A percentile compares a stretch with the other conserved stretches of the same genome.
Conservation (phyloP, 2,329 filamentous ascomycete genomes). For the Aspergillus brasiliensis region DNA sequence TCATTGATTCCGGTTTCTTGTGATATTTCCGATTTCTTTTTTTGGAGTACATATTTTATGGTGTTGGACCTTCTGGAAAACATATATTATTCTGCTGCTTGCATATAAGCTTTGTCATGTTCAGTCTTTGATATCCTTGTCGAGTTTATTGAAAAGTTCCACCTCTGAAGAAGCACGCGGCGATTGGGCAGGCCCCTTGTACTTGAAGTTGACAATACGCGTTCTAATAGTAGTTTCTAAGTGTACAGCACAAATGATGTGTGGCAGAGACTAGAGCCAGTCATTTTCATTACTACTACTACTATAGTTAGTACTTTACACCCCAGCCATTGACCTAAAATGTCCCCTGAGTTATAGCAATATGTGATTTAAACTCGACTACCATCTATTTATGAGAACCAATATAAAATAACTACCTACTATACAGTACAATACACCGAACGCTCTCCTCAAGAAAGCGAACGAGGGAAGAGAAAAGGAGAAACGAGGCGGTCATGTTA, state of each 20-base stretch:
- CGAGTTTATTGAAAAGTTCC: neutral
- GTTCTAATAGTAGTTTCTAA: no score
- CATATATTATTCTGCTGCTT: neutral
- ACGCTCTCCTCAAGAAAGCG: conserved; percentile 11
- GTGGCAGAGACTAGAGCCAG: no score
- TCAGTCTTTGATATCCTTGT: neutral
- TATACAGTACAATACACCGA: conserved; percentile 28
- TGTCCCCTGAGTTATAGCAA: no score
- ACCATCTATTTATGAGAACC: neutral
- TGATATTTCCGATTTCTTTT: neutral
- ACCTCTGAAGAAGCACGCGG: neutral
- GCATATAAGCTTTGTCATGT: neutral
- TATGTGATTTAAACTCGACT: no score
- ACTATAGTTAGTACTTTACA: no score
- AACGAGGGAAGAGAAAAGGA: conserved; percentile 2
- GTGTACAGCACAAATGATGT: no score
- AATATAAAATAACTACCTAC: conserved; percentile 22
- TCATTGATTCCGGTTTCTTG: neutral
- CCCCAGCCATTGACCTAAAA: neutral
- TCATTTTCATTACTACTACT: no score
- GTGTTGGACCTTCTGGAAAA: conserved; percentile 4
- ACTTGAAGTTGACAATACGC: no score
- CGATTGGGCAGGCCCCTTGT: neutral
- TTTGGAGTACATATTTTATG: conserved; percentile 10
- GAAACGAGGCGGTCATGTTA: neutral